phyloP scores from a whole-genome alignment of 192 early-diverging fungal genomes.

The Coemansia sp. region DNA sequence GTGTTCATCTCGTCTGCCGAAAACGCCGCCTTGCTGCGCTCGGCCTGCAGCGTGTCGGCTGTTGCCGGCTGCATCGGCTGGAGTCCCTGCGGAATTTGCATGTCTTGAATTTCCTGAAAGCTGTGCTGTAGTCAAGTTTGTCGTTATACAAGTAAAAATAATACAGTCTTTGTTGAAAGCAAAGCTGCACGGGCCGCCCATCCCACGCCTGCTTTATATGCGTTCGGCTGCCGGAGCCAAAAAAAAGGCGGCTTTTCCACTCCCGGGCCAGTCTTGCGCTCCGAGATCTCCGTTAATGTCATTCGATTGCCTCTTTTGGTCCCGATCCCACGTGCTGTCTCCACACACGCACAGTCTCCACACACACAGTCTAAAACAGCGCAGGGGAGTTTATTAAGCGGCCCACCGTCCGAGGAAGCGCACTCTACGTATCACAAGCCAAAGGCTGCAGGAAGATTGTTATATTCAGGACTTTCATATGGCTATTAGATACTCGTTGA shows the following conservation, averaged over 20 bases:
- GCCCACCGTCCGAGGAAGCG: too few species aligned
- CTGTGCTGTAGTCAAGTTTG: too few species aligned
- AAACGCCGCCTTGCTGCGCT: constrained; percentile 70
- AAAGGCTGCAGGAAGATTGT: too few species aligned
- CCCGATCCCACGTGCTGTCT: background rate
- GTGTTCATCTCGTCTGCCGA: constrained; percentile 61
- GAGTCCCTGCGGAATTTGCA: constrained; percentile 40
- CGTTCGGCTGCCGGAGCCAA: too few species aligned
- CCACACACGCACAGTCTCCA: too few species aligned
- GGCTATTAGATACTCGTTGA: constrained; percentile 21
- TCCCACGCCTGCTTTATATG: too few species aligned
- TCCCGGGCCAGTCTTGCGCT: background rate
- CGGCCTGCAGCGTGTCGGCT: constrained; percentile 54
- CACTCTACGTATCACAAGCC: too few species aligned
- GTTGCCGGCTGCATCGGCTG: constrained; percentile 35
- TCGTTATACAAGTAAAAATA: too few species aligned
- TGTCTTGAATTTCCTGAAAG: constrained; percentile 1
- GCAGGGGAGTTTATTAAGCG: too few species aligned
- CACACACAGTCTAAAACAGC: too few species aligned
- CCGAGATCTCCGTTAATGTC: background rate
- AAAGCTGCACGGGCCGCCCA: too few species aligned
- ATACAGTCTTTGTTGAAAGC: background rate
- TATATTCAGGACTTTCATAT: constrained; percentile 12
- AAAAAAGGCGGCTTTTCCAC: background rate
- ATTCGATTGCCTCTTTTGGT: background rate